phyloP scores from a whole-genome alignment of 2,329 filamentous ascomycete species.

The Endoconidiophora laricicola region DNA sequence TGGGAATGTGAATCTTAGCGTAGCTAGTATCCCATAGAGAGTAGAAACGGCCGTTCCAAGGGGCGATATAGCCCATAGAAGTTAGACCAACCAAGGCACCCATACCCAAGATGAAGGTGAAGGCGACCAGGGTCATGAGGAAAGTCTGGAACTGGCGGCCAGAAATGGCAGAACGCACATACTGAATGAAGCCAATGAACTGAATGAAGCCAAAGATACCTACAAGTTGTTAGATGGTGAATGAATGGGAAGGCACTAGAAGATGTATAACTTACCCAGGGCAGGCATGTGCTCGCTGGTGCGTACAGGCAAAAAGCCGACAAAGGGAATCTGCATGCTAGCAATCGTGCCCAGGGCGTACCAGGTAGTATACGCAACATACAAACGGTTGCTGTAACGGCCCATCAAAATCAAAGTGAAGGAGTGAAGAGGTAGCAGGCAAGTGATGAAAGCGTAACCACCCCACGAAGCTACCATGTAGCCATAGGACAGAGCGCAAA shows the following conservation, averaged over 20 bases:
- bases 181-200: slow-evolving; percentile 82
- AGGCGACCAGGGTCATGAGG: slow-evolving; percentile 56
- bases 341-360: slow-evolving; percentile 90
- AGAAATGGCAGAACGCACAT: slow-evolving; percentile 71
- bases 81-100: slow-evolving; percentile 72
- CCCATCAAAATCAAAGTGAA: slow-evolving; percentile 96
- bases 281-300: slow-evolving; percentile 98
- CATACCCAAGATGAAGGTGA: slow-evolving; percentile 57
- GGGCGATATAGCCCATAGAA: slow-evolving; percentile 78
- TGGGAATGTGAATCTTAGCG: slow-evolving; percentile 97
- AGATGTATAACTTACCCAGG: slow-evolving; percentile 43
- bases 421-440: slow-evolving; percentile 81
- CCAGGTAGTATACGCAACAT: slow-evolving; percentile 96
- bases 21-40: slow-evolving; percentile 98
- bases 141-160: slow-evolving; percentile 90
- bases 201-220: slow-evolving; percentile 93
- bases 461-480: slow-evolving; percentile 99
- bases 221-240: slow-evolving; percentile 20
- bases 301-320: slow-evolving; percentile 88
- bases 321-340: slow-evolving; percentile 98
- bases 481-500: slow-evolving; percentile 91
- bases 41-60: slow-evolving; percentile 97
- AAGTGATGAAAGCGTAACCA: slow-evolving; percentile 99
- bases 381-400: slow-evolving; percentile 80
- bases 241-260: not conserved